phyloP scores from a whole-genome alignment of 495 filamentous ascomycete genomes.

The Parathielavia appendiculata region DNA sequence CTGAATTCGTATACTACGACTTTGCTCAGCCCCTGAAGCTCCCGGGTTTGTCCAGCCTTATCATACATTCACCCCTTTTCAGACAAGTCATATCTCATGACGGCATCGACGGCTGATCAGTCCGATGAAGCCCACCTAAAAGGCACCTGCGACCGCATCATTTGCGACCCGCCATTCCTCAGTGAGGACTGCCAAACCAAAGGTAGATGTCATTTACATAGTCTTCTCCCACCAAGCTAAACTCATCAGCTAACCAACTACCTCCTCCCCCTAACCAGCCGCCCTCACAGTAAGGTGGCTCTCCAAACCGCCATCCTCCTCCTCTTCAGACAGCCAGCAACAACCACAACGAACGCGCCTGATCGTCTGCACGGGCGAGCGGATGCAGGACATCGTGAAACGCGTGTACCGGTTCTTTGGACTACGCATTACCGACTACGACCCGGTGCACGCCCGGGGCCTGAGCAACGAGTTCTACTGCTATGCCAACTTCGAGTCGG shows the following conservation, averaged over 20 bases:
- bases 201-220: constrained; percentile 35
- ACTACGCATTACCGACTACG: constrained; percentile 52
- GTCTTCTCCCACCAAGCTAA: constrained; percentile 1
- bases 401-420: constrained; percentile 49
- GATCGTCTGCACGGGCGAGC: constrained; percentile 69
- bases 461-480: constrained; percentile 75
- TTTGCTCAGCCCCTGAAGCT: constrained; percentile 60
- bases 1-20: constrained; percentile 68
- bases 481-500: constrained; percentile 67
- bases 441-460: constrained; percentile 59
- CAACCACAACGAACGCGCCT: constrained; percentile 27
- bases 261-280: constrained; percentile 35
- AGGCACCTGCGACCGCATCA: constrained; percentile 58
- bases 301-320: constrained; percentile 32
- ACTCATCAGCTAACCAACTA: neutral
- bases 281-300: constrained; percentile 71
- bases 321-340: neutral
- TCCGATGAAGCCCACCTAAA: constrained; percentile 47
- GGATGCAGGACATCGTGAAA: constrained; percentile 51
- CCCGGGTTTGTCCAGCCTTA: constrained; percentile 41
- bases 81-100: neutral
- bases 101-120: neutral
- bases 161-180: constrained; percentile 73
- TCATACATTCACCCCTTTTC: neutral
- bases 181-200: constrained; percentile 78